Base-by-base conservation (phyloP, 805 yeast species). In the Wickerhamiella occidentalis region DNA sequence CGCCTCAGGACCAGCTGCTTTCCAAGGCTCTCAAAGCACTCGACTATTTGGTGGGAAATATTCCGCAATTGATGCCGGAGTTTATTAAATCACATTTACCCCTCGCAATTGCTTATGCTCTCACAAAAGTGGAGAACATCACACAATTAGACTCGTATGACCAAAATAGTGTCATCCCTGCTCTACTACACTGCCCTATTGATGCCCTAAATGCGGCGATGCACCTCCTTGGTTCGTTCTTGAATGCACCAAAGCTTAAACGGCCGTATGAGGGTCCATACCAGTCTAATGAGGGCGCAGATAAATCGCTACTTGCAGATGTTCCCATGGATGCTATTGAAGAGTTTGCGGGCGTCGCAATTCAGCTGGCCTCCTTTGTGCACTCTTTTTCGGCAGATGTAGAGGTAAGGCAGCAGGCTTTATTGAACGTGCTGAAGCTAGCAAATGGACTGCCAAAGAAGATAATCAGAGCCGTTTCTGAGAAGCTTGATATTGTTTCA, bases 361-460 rank as follows among this genome's bases (percentile, higher is more conserved):
- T 42, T 3, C 55, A 53, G 4, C 40, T 54, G 13, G 51, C 56
- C 6, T 28, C 41, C n/a, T 36, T 53, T 1, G 30, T 56, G 1
- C 56, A 57, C 29, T 29, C 54, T 1, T 53, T 57, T 8, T 45
- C 51, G 35, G 51, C 56, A 1, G 54, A 50, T 21, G 17, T 36
- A 8, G 44, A 48, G 2, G 46, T 57, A 17, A 46, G 58, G 1
- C 55, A 57, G 38, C 47, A 46, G 17, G 52, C 56, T 2, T 38
- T 57, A 19, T 45, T 50, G 23, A 48, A 53, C 6, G 56, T 44
- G 55, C 58, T 41, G 55, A 64, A 42, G 51, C 53, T 54, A 45
- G 60, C 48, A 29, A 53, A 49, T 7, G 47, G 35, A 3, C 47
- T 44, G 26, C 54, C 40, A 2, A n/a, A 18, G 7, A 44, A 33